phyloP scores from a whole-genome alignment of 1,139 yeast genomes.

The Scheffersomyces parashehatae region DNA sequence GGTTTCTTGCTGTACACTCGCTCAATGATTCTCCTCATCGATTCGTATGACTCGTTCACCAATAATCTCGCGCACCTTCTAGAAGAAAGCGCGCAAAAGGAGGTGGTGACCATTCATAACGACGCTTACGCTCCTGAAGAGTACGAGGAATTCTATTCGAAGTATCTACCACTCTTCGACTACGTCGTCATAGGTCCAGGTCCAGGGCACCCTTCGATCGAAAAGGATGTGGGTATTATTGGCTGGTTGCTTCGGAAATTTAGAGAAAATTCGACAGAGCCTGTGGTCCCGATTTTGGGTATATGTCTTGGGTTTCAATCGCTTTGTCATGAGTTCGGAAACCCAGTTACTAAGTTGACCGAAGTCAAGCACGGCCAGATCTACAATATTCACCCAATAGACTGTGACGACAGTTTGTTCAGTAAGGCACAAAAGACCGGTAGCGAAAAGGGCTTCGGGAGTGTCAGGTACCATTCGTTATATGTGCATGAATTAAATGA shows the following conservation, averaged over 20 bases:
- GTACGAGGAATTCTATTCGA: conserved; percentile 36
- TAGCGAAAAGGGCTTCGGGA: conserved; percentile 44
- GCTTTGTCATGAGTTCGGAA: conserved; percentile 68
- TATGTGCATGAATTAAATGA: conserved; percentile 45
- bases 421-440: conserved; percentile 19
- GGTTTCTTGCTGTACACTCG: not conserved
- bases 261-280: not conserved
- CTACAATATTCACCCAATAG: conserved; percentile 46
- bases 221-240: conserved; percentile 75
- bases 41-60: conserved; percentile 94
- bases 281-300: conserved; percentile 72
- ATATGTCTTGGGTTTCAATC: conserved; percentile 93
- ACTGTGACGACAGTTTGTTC: conserved; percentile 33
- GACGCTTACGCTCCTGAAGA: conserved; percentile 52
- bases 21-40: conserved; percentile 68
- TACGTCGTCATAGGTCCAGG: conserved; percentile 94
- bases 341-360: conserved; percentile 50
- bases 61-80: conserved; percentile 72
- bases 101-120: conserved; percentile 72
- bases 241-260: conserved; percentile 44
- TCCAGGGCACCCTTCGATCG: conserved; percentile 81
- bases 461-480: conserved; percentile 89
- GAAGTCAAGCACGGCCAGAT: conserved; percentile 86
- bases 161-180: conserved; percentile 53
- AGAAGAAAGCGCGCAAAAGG: conserved; percentile 51